Conservation (phyloP, 768 basidiomycete genomes). For the Hericium rajendrae region DNA sequence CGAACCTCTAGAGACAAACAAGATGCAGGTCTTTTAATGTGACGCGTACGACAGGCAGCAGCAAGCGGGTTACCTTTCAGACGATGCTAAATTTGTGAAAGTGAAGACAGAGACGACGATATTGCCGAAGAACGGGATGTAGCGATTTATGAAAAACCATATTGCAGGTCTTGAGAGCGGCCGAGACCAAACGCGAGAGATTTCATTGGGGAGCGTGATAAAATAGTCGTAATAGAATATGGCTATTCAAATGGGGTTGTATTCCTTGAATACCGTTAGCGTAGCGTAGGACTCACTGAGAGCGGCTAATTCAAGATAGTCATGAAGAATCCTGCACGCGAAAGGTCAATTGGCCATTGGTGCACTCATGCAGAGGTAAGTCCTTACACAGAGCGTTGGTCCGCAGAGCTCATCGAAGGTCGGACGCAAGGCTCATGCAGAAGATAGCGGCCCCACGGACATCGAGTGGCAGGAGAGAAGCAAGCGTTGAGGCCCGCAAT, state of each 20-base stretch:
- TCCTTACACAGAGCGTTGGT: neutral
- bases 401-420: neutral
- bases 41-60: too few relatives aligned
- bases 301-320: neutral
- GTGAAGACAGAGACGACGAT: conserved; percentile 14
- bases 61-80: conserved; percentile 9
- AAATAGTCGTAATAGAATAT: conserved; percentile 23
- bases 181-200: conserved; percentile 35
- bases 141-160: conserved; percentile 42
- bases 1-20: conserved; percentile 12
- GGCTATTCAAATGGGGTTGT: conserved; percentile 9
- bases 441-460: neutral
- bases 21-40: neutral
- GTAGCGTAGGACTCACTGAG: neutral
- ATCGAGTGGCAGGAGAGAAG: too few relatives aligned
- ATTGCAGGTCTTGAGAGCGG: conserved; percentile 29
- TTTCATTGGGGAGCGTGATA: conserved; percentile 27
- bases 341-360: neutral
- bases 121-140: conserved; percentile 33
- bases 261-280: neutral
- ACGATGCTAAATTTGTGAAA: conserved; percentile 9
- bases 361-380: neutral
- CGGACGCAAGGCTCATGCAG: neutral
- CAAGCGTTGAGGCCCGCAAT: too few relatives aligned
- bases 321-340: neutral